These are phyloP conservation scores for Pulveroboletus sp. DNA, from an alignment of 768 basidiomycete genomes.

Conservation along the genomic window DNA sequence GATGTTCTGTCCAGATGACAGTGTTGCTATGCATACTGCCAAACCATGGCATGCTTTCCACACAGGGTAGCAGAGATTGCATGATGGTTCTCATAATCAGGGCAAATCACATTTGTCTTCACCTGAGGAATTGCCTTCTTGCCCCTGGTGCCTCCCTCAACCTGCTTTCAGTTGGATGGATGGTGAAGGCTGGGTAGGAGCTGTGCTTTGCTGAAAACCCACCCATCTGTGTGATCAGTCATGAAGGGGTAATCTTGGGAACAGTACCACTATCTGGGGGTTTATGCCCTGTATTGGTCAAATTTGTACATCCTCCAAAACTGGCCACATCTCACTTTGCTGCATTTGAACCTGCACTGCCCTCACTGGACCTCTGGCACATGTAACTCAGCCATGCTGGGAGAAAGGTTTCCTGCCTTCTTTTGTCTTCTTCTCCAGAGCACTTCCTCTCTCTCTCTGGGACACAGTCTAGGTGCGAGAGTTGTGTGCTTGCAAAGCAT, in stretches of 20 bases:
- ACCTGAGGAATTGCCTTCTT: neutral
- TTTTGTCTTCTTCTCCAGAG: too few relatives aligned
- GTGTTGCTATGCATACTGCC: neutral
- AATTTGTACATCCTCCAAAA: neutral
- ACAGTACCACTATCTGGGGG: neutral
- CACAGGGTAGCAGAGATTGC: neutral
- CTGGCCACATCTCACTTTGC: too few relatives aligned
- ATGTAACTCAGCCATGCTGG: neutral
- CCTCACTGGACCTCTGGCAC: neutral
- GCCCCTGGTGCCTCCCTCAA: neutral
- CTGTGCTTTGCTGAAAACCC: neutral
- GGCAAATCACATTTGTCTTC: neutral
- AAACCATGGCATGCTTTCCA: neutral
- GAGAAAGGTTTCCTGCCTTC: neutral
- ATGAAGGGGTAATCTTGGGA: neutral
- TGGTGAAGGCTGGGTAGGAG: neutral
- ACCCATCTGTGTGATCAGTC: neutral
- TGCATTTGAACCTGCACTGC: neutral
- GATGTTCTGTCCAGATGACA: neutral
- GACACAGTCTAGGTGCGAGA: neutral
- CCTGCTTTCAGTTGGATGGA: neutral
- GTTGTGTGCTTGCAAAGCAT: neutral
- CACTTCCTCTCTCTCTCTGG: too few relatives aligned
- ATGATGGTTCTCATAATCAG: neutral
- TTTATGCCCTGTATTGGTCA: neutral